These are phyloP conservation scores for Beauveria sp. DNA, from an alignment of 2,329 filamentous ascomycete species.

Conservation along the genomic window DNA sequence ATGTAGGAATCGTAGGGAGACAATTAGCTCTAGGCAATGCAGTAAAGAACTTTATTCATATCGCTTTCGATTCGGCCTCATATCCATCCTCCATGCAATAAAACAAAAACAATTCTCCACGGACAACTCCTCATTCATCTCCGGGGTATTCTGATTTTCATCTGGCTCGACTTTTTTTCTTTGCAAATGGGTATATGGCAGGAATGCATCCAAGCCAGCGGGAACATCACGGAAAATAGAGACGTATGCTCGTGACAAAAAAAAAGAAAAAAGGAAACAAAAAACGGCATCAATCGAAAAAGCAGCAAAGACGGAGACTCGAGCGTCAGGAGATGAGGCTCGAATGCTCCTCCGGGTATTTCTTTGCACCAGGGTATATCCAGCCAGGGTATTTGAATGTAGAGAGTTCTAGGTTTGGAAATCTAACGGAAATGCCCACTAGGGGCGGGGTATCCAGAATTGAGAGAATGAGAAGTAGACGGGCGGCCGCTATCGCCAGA, in stretches of 20 bases:
- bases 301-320: slow-evolving; percentile 25
- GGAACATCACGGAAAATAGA: slow-evolving; percentile 9
- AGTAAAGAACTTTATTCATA: neutral
- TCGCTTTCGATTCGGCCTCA: neutral
- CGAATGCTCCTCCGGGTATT: slow-evolving; percentile 40
- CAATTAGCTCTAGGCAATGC: neutral
- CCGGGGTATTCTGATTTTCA: slow-evolving; percentile 11
- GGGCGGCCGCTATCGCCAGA: slow-evolving; percentile 88
- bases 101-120: slow-evolving; percentile 5
- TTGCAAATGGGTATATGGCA: slow-evolving; percentile 14
- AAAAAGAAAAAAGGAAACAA: slow-evolving; percentile 3
- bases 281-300: neutral
- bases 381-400: slow-evolving; percentile 52
- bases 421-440: slow-evolving; percentile 86
- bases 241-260: slow-evolving; percentile 7
- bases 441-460: slow-evolving; percentile 92
- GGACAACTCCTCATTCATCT: slow-evolving; percentile 8
- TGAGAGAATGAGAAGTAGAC: slow-evolving; percentile 89
- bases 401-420: slow-evolving; percentile 36
- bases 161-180: slow-evolving; percentile 8
- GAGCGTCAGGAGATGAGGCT: slow-evolving; percentile 42
- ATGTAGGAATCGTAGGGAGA: neutral
- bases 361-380: slow-evolving; percentile 59
- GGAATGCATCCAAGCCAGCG: slow-evolving; percentile 8
- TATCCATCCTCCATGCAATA: neutral